Conservation (phyloP, 192 early-diverging fungal species). For the Coemansia brasiliensis region DNA sequence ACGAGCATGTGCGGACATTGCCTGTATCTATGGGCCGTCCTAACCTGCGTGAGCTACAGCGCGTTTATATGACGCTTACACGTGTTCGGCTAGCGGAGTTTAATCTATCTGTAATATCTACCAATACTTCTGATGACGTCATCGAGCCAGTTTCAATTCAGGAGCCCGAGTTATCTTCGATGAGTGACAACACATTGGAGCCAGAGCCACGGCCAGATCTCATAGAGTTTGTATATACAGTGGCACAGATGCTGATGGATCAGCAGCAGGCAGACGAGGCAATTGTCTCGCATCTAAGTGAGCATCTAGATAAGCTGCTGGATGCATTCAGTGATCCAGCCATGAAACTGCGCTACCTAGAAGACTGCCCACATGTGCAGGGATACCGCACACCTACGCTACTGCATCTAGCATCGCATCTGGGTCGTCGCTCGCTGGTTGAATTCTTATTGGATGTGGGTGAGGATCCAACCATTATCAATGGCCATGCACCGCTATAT, state of each 20-base stretch:
- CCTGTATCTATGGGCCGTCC: constrained; percentile 82
- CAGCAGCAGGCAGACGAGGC: constrained; percentile 48
- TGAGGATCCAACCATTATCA: constrained; percentile 74
- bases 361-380: constrained; percentile 41
- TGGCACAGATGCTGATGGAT: constrained; percentile 38
- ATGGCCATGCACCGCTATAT: constrained; percentile 30
- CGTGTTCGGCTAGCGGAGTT: constrained; percentile 22
- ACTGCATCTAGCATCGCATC: constrained; percentile 74
- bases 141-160: too few relatives aligned
- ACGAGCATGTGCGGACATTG: constrained; percentile 62
- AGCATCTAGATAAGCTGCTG: constrained; percentile 62
- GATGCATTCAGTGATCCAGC: constrained; percentile 58
- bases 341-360: constrained; percentile 49
- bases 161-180: background rate
- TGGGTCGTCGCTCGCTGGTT: constrained; percentile 62
- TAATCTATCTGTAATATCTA: background rate
- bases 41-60: constrained; percentile 47
- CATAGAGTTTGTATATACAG: constrained; percentile 28
- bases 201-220: constrained; percentile 42
- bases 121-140: too few relatives aligned
- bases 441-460: constrained; percentile 64
- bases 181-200: constrained; percentile 41
- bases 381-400: constrained; percentile 59
- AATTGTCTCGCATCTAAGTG: constrained; percentile 54
- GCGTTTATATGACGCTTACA: constrained; percentile 31